Base-by-base conservation (phyloP, 306 rosid genomes). In the Gastrolobium villosum region DNA sequence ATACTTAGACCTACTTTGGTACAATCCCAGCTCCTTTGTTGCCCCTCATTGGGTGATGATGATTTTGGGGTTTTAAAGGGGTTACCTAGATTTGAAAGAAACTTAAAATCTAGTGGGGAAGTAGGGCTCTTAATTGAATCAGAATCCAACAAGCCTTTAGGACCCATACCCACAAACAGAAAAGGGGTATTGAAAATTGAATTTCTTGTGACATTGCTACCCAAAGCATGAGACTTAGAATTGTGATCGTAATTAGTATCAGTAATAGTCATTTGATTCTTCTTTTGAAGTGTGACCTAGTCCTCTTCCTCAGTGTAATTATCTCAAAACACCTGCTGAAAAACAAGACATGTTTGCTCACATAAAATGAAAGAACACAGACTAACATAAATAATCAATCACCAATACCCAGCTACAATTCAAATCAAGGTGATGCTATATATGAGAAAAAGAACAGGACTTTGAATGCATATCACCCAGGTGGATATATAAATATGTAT, bases 71-170 rank as follows among this genome's bases (percentile, higher is more conserved):
- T 77, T 75, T 87, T 86, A 49, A 81, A 66, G 35, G 90, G 49
- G 79, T 86, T 86, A 37, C 92, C 87, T 35, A 85, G 79, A 78
- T 81, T 87, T 63, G 97, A 86, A 76, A 91, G 85, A 14, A 87
- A 82, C 82, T 88, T 79, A 74, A 84, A 37, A 80, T 90, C 97
- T 13, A 94, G 84, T 44, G 98, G 93, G 50, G 98, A 94, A 55
- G 96, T 94, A 64, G 98, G 98, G 71, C 98, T 94, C 75, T 84
- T 85, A 60, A 89, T 83, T 61, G 90, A 90, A 82, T 94, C 98
- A 81, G 84, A 87, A 74, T 93, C 98, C 59, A 89, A 36, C 15
- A 88, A 62, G 36, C 89, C 96, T 39, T 81, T 87, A 64, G 87
- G 64, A 60, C 82, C 79, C 72, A 89, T 82, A 6, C 98, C 97